Evolutionary conservation across 148 eudicot genomes (phyloP).

Genomic region (Polygonum aviculare): DNA sequence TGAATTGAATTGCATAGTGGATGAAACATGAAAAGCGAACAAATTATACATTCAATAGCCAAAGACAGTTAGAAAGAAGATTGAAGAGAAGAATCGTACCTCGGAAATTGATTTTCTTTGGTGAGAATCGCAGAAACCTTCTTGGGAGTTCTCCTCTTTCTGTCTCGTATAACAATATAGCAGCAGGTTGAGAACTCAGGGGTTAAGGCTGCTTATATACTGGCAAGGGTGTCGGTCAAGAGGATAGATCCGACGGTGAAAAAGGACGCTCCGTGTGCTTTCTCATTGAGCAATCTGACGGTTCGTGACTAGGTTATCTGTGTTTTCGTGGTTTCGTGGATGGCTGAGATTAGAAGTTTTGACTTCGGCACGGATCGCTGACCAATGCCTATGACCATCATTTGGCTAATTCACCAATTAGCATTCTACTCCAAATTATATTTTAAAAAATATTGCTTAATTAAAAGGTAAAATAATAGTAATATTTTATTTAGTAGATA

Average conservation of each 20-base stretch:
- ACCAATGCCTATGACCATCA: no score
- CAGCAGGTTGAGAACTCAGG: neutral
- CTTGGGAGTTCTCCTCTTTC: neutral
- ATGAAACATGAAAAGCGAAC: no score
- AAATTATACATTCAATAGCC: neutral
- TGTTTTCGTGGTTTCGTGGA: slow-evolving; percentile 31
- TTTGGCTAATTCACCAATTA: no score
- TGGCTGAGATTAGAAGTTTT: slow-evolving; percentile 28
- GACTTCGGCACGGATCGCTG: slow-evolving; percentile 25
- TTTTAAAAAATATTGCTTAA: no score
- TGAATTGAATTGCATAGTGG: neutral
- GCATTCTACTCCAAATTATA: no score
- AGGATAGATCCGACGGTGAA: slow-evolving; percentile 27
- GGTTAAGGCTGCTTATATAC: slow-evolving; percentile 20
- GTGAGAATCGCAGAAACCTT: slow-evolving; percentile 6
- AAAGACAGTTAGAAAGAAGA: neutral
- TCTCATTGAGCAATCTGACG: slow-evolving; percentile 29
- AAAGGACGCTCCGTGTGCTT: slow-evolving; percentile 30
- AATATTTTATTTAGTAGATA: no score
- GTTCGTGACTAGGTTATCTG: slow-evolving; percentile 8
- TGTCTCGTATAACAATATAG: neutral
- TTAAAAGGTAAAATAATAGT: no score
- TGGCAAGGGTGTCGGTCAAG: neutral
- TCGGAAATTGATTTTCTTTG: neutral
- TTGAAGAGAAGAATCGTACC: neutral